Evolutionary conservation across 192 early-diverging fungal genomes (phyloP), one percentile per base, ranked within the genome.

Genomic region (Coemansia sp.): DNA sequence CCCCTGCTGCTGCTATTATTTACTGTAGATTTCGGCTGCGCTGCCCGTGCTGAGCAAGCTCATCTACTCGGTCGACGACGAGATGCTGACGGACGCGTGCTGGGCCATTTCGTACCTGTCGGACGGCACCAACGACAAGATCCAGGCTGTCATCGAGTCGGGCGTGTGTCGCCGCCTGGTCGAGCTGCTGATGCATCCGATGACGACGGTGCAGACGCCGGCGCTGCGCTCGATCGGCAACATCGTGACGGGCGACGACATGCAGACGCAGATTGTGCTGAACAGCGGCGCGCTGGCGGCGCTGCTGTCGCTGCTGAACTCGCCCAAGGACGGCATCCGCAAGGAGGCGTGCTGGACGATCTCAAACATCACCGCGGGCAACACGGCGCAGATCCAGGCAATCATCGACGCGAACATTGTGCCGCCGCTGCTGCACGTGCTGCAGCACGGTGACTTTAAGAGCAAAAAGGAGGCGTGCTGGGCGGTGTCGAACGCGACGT

Each of bases 331-430:
- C 31, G 91, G 86, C 43, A 97, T 99, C 72, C 87, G 94, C 65
- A 99, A 99, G 85, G 97, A 99, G 78, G 93, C 95, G 44, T 98
- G 95, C 82, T 99, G 97, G 97, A 99, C 97, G 14, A 94, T 99
- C 50, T 96, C 94, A 24, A 99, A 99, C 83, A 92, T 99, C 75
- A 99, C 97, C 27, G 95, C 97, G 10, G 97, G 97, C 42, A 95
- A 91, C 72, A 82, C 91, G 18, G 67, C 74, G 19, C 95, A 99
- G 78, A 98, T 99, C 80, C 89, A 99, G 80, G 83, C 84, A 29
- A 88, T 99, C 42, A 95, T 99, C 59, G 93, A 99, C 52, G 92
- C 92, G 67, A 93, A 92, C 78, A 83, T 98, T 48, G 86, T 98
- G 56, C 93, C 95, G 12, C 93, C 91, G 12, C 84, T 99, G 28